Conservation (phyloP, 768 basidiomycete genomes). For the Serendipita vermifera region DNA sequence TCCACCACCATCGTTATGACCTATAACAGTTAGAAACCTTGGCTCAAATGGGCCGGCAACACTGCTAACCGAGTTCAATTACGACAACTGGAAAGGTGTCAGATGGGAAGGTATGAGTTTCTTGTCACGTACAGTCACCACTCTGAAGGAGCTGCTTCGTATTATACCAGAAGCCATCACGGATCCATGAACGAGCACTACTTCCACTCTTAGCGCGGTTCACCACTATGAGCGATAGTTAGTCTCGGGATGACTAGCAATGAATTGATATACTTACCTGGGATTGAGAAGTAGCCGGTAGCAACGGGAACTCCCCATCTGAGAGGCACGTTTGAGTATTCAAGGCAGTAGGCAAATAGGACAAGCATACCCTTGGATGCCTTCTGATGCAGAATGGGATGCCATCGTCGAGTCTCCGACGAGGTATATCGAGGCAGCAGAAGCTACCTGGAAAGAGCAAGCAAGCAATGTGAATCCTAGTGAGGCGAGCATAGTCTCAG, state of each 20-base stretch:
- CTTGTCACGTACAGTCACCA: constrained; percentile 22
- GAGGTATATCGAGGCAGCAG: constrained; percentile 17
- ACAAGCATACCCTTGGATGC: constrained; percentile 11
- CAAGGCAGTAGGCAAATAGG: background rate
- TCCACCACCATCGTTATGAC: constrained; percentile 34
- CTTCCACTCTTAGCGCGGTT: constrained; percentile 37
- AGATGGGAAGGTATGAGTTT: background rate
- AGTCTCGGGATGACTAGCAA: constrained; percentile 34
- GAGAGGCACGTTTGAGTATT: background rate
- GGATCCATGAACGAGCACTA: constrained; percentile 35
- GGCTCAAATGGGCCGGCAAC: background rate
- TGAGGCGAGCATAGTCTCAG: background rate
- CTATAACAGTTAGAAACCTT: constrained; percentile 14
- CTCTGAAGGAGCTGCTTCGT: constrained; percentile 25
- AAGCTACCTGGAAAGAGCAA: background rate
- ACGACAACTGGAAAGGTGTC: constrained; percentile 21
- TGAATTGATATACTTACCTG: background rate
- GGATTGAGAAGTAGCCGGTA: constrained; percentile 11
- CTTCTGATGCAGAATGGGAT: constrained; percentile 4
- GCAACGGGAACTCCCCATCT: constrained; percentile 15
- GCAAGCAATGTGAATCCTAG: too few relatives aligned
- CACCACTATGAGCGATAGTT: constrained; percentile 31
- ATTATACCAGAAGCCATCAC: constrained; percentile 31
- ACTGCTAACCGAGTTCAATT: background rate
- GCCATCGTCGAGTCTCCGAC: constrained; percentile 21